Base-by-base conservation (phyloP, 208 protist species). In the Trypanosoma rangeli region DNA sequence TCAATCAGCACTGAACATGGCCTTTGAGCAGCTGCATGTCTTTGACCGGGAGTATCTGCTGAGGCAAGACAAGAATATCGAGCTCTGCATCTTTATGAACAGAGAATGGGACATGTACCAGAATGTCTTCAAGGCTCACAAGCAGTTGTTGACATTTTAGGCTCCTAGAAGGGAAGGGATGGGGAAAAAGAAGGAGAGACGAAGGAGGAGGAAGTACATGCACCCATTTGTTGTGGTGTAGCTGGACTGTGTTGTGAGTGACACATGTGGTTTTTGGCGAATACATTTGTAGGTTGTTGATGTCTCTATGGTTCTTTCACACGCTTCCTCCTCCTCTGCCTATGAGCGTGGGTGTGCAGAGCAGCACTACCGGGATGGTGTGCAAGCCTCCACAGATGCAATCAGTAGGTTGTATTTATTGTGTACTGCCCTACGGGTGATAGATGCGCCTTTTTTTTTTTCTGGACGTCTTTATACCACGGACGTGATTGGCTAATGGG, bases 71-170 rank as follows among this genome's bases (percentile, higher is more conserved):
- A 92, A 91, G 74, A 72, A 70, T 39, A 76, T 96, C 18, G 87
- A 96, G 73, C 70, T 96, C 15, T 96, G 92, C 69, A 72, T 96
- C 10, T 96, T 96, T 68, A 84, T 92, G 79, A 93, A 94, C 53
- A 79, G 89, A 24, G 92, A 96, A 58, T 94, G 80, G 80, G 84
- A 94, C 63, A 85, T 82, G 85, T 94, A 88, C 68, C 80, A 85
- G 65, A 90, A 50, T 53, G 86, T 82, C 54, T 94, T 94, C 48
- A 81, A 90, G 66, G 83, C 71, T 63, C 66, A 82, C 28, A 67
- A 64, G 42, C 37, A 67, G 37, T 48, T 39, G 48, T 42, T 57
- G 7, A 22, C 52, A 10, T 26, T 70, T 39, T 65, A 65, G 53
- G 44, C 18, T n/a, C 22, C 13, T 15, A 62, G 29, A 69, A 60